phyloP scores from a whole-genome alignment of 2,329 filamentous ascomycete species.

The Fusarium lateritium region DNA sequence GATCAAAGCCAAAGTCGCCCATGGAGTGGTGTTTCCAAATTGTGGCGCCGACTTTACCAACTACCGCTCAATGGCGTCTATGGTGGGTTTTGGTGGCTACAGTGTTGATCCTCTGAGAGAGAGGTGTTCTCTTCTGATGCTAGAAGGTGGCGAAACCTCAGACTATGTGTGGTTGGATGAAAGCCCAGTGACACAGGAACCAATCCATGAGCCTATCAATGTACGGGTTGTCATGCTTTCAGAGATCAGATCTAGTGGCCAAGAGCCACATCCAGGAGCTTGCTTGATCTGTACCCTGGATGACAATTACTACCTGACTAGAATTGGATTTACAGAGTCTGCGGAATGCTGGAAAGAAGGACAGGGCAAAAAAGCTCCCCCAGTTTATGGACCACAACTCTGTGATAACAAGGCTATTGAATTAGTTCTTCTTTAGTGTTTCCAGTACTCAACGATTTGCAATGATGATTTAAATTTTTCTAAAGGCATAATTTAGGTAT shows the following conservation, averaged over 20 bases:
- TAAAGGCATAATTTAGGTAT: too few relatives aligned
- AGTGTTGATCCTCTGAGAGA: not conserved
- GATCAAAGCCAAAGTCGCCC: not conserved
- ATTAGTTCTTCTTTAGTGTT: too few relatives aligned
- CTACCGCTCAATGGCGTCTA: not conserved
- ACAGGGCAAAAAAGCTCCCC: not conserved
- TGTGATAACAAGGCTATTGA: not conserved
- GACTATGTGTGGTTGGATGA: slow-evolving; percentile 17
- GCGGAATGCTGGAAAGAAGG: not conserved
- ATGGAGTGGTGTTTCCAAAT: slow-evolving; percentile 4
- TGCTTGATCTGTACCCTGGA: slow-evolving; percentile 15
- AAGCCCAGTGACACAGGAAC: not conserved
- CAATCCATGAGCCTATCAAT: not conserved
- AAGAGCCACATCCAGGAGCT: not conserved
- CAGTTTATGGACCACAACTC: not conserved
- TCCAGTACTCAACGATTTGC: too few relatives aligned
- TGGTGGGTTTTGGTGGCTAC: not conserved
- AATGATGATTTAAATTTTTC: too few relatives aligned
- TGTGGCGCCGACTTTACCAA: slow-evolving; percentile 7
- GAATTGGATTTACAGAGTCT: slow-evolving; percentile 5
- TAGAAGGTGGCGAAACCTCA: not conserved
- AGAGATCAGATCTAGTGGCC: not conserved
- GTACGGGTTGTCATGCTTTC: slow-evolving; percentile 14
- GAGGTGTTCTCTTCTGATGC: not conserved
- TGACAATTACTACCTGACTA: slow-evolving; percentile 9